Evolutionary conservation across 352 stramenopile species (phyloP).

Genomic region (Elongisporangium undulatum): DNA sequence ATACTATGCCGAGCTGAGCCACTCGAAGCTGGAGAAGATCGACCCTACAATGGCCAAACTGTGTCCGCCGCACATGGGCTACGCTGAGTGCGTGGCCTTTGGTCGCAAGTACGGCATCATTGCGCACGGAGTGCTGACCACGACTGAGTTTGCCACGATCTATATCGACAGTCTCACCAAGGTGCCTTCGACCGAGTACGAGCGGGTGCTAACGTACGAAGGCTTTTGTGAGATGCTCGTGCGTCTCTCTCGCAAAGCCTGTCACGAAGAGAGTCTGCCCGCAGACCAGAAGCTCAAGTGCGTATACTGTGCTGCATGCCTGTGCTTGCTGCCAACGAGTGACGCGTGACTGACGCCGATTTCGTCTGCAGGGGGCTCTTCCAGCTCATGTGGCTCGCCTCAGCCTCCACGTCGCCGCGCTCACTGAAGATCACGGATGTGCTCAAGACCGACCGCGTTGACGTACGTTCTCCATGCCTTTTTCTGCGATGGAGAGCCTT

Average conservation of each 20-base stretch:
- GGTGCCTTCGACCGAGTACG: slow-evolving; percentile 36
- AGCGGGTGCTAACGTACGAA: slow-evolving; percentile 58
- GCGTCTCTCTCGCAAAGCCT: slow-evolving; percentile 46
- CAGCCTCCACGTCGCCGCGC: slow-evolving; percentile 40
- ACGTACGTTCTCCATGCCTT: slow-evolving; percentile 17
- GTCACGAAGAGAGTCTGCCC: slow-evolving; percentile 21
- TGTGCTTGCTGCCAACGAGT: too few relatives aligned
- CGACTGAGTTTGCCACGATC: slow-evolving; percentile 65
- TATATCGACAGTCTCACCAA: slow-evolving; percentile 78
- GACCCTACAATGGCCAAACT: slow-evolving; percentile 43
- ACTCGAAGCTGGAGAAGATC: slow-evolving; percentile 62
- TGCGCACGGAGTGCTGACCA: slow-evolving; percentile 66
- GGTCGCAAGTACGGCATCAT: slow-evolving; percentile 73
- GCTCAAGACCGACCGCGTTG: slow-evolving; percentile 63
- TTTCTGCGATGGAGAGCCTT: not conserved
- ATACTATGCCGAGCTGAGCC: slow-evolving; percentile 45
- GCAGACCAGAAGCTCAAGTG: slow-evolving; percentile 61
- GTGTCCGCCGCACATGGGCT: slow-evolving; percentile 56
- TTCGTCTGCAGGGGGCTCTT: slow-evolving; percentile 42
- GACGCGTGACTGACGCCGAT: not conserved
- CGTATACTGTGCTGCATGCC: too few relatives aligned
- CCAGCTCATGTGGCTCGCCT: slow-evolving; percentile 81
- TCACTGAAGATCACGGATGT: slow-evolving; percentile 62
- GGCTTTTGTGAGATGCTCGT: slow-evolving; percentile 68
- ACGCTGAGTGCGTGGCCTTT: slow-evolving; percentile 65